Percentiles rank a stretch among this genome's conserved stretches.
phyloP scores from a whole-genome alignment of 1,284 basidiomycete species.

The Austroboletus novae-zelandiae region DNA sequence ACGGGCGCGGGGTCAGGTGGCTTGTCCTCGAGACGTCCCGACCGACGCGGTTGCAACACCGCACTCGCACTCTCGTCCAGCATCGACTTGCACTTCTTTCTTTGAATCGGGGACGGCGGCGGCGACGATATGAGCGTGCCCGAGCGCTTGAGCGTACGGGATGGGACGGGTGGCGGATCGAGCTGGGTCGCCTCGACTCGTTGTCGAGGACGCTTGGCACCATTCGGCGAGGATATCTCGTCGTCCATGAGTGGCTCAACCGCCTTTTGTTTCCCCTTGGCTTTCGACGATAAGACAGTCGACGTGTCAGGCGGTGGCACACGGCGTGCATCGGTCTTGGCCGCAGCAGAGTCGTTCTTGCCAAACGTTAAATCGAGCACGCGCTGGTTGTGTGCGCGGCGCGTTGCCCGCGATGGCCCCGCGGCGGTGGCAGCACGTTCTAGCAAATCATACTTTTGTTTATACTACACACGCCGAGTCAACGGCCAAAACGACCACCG shows the following conservation, averaged over 20 bases:
- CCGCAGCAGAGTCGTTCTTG: constrained; percentile 5
- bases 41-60: constrained; percentile 16
- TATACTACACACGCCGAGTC: constrained; percentile 47
- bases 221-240: constrained; percentile 12
- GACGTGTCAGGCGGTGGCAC: constrained; percentile 3
- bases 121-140: constrained; percentile 14
- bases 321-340: constrained; percentile 13
- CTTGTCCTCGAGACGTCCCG: constrained; percentile 25
- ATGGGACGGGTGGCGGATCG: constrained; percentile 13
- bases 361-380: constrained; percentile 40
- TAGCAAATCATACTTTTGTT: constrained; percentile 58
- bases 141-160: constrained; percentile 18
- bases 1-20: constrained; percentile 11
- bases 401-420: constrained; percentile 59
- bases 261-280: constrained; percentile 35
- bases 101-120: constrained; percentile 16
- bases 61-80: constrained; percentile 7
- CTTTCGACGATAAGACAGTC: constrained; percentile 22
- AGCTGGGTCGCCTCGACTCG: constrained; percentile 1
- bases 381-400: constrained; percentile 57
- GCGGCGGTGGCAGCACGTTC: constrained; percentile 42
- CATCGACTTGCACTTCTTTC: constrained; percentile 26
- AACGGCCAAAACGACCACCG: not conserved
- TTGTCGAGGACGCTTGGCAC: constrained; percentile 9
- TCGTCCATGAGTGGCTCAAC: constrained; percentile 35